phyloP scores from a whole-genome alignment of 495 filamentous ascomycete species.

The Penicillium riverlandense region DNA sequence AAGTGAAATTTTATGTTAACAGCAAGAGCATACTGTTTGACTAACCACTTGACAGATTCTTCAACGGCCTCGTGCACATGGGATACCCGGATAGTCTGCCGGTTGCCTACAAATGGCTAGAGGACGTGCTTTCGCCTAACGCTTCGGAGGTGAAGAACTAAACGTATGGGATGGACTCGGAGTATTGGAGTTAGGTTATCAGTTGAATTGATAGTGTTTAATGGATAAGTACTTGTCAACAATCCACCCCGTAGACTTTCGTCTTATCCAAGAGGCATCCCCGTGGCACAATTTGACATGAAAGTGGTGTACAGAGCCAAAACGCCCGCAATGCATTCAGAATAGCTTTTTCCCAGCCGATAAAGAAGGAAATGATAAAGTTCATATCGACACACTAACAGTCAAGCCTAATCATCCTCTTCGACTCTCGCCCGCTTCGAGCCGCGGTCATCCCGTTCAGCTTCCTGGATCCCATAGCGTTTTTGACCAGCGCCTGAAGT shows the following conservation, averaged over 20 bases:
- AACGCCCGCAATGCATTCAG: slow-evolving; percentile 25
- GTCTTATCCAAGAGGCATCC: too few relatives aligned
- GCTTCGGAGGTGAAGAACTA: slow-evolving; percentile 16
- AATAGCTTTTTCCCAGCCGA: slow-evolving; percentile 1
- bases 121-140: slow-evolving; percentile 24
- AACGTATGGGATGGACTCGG: neutral
- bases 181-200: neutral
- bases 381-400: slow-evolving; percentile 4
- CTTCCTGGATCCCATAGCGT: slow-evolving; percentile 79
- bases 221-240: neutral
- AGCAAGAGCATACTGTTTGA: too few relatives aligned
- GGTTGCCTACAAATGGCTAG: slow-evolving; percentile 30
- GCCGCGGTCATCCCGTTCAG: slow-evolving; percentile 48
- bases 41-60: slow-evolving; percentile 30
- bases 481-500: slow-evolving; percentile 51
- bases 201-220: neutral
- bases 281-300: neutral
- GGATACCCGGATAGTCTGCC: slow-evolving; percentile 48
- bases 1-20: too few relatives aligned
- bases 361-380: slow-evolving; percentile 1
- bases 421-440: slow-evolving; percentile 76
- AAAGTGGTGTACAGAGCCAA: slow-evolving; percentile 6
- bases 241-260: too few relatives aligned
- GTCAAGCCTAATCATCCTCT: slow-evolving; percentile 44
- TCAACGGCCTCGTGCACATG: slow-evolving; percentile 55